Conservation (phyloP, 257 asterid species). For the Plantago elongata region DNA sequence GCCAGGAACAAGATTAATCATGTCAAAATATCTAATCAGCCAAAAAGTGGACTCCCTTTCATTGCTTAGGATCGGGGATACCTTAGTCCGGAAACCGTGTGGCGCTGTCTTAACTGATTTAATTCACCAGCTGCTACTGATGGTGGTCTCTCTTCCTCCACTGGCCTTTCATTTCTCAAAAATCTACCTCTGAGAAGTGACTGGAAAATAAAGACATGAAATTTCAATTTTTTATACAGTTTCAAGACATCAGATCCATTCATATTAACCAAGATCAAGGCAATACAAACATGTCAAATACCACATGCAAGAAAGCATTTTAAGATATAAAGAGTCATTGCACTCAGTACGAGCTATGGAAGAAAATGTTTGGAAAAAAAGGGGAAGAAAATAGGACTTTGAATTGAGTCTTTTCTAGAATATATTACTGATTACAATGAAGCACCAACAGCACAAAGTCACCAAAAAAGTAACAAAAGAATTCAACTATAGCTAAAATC, state of each 20-base stretch:
- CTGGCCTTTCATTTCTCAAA: slow-evolving; percentile 55
- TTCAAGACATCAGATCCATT: not conserved
- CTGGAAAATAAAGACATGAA: slow-evolving; percentile 31
- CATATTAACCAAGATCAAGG: slow-evolving; percentile 2
- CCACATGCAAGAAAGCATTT: not conserved
- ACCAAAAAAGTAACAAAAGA: slow-evolving; percentile 5
- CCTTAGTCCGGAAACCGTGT: slow-evolving; percentile 66
- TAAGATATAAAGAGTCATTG: not conserved
- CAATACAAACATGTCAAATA: slow-evolving; percentile 4
- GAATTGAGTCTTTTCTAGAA: slow-evolving; percentile 11
- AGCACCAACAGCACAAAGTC: slow-evolving; percentile 3
- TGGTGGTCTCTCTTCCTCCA: slow-evolving; percentile 57
- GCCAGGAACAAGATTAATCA: not conserved
- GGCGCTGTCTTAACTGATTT: slow-evolving; percentile 56
- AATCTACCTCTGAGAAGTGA: slow-evolving; percentile 65
- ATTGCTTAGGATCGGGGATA: slow-evolving; percentile 25
- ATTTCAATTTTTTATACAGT: slow-evolving; percentile 1
- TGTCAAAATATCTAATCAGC: not conserved
- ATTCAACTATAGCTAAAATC: slow-evolving; percentile 13
- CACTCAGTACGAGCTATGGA: not conserved
- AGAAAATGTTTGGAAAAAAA: slow-evolving; percentile 2
- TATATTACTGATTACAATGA: slow-evolving; percentile 16
- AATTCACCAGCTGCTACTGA: slow-evolving; percentile 52
- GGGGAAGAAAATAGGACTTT: not conserved
- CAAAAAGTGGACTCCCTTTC: slow-evolving; percentile 2